Base-by-base conservation (phyloP, 257 asterid genomes). In the Salvia miltiorrhiza region DNA sequence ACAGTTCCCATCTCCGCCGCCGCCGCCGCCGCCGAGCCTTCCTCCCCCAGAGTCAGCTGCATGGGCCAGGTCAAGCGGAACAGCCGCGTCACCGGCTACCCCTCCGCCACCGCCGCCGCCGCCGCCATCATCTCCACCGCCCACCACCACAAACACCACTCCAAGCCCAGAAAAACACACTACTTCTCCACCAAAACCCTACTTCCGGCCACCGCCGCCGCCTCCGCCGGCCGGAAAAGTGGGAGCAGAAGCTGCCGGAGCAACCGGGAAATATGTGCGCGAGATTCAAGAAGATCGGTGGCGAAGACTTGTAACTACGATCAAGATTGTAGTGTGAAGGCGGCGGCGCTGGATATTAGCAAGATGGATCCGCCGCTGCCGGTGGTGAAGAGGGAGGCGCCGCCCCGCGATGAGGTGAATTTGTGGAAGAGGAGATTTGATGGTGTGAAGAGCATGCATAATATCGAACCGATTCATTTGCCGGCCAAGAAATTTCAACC, bases 291-390 rank as follows among this genome's bases (percentile, higher is more conserved):
- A 77, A 73, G 72, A 63, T 55, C 76, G 33, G 76, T 63, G 61
- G 55, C 54, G 66, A 75, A 56, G 67, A 53, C 11, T n/a, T n/a
- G n/a, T 0, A 3, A n/a, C 53, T 33, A 45, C 7, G 76, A 73
- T 61, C 58, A 26, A 11, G 68, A 55, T 20, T 39, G 68, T 26
- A 71, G 7, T 2, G 35, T 30, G 4, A 64, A 45, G 52, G 86
- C 65, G 70, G 80, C 66, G 59, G 75, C 10, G 43, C 9, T 83
- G 65, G 68, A 86, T 59, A 37, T 90, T 39, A 72, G 64, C 32
- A 89, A 81, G 61, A 63, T 92, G 86, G 98, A 92, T 86, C 98
- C 98, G 69, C 98, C 97, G 53, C 75, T 92, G 77, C 98, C 98
- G 79, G 98, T 92, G 76, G 83, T 85, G 68, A 86, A 82, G 76